Evolutionary conservation across 495 filamentous ascomycete genomes (phyloP), one percentile per base, ranked within the genome.

Genomic region (Evernia prunastri): DNA sequence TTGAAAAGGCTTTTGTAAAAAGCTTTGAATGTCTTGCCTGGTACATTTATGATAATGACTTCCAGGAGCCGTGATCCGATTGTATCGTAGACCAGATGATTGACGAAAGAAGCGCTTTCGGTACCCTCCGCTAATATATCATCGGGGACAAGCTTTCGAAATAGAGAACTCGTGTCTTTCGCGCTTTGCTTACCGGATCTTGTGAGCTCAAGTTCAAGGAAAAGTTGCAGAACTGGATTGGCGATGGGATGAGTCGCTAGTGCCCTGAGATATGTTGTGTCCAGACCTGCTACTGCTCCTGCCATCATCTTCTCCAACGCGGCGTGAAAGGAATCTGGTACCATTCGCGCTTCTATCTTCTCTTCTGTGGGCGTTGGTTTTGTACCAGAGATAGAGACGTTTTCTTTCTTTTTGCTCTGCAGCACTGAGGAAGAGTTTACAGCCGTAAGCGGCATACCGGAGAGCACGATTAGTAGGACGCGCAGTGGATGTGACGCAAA

Each of bases 401-500:
- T 84, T 74, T 97, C 92, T 73, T 97, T 97, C 76, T 87, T 90
- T 73, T 89, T 91, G 76, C 91, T 93, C 69, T 90, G 86, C 40
- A 97, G 77, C 18, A 93, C 73, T 8, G 87, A 87, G 57, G 83
- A 85, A 17, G 81, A 86, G 17, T 85, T 80, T 0, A 81, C 73
- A 61, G 86, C 74, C 59, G 86, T 82, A 3, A 96, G 77, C 0
- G 92, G 86, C 66, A 88, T 82, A 13, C 95, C 94, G 1, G 93
- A 89, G 33, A 98, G 81, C 3, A 97, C 85, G 1, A 97, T 73
- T 4, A 98, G 79, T 5, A 98, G 78, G 0, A 96, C 88, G 61
- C 94, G 82, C 29, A 98, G 81, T 0, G 88, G 88, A 73, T 98
- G 94, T 13, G 94, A 98, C 13, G 91, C 94, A 71, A 93, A 97